Conservation (phyloP, 148 eudicot genomes). For the Diospyros kaki region DNA sequence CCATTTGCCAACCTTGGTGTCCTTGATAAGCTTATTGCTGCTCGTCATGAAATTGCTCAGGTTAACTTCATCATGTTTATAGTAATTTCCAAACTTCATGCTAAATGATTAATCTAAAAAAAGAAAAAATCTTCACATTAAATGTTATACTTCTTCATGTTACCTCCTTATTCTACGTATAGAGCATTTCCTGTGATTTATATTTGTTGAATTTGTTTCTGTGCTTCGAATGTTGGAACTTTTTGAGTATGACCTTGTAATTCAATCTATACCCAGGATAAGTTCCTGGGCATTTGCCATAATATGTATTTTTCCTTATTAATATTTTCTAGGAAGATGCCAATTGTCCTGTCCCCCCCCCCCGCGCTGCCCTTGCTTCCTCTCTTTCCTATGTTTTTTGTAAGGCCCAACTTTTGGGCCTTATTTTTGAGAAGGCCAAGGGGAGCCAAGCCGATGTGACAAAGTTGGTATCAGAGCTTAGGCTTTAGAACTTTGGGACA, state of each 20-base stretch:
- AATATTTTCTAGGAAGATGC: no score
- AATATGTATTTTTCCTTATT: neutral
- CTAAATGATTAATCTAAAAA: neutral
- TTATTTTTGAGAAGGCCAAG: no score
- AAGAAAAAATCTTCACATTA: neutral
- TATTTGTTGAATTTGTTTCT: slow-evolving; percentile 7
- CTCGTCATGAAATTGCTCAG: slow-evolving; percentile 94
- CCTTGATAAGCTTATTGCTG: slow-evolving; percentile 81
- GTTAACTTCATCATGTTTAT: slow-evolving; percentile 23
- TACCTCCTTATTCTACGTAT: neutral
- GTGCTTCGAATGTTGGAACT: neutral
- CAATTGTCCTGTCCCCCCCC: no score
- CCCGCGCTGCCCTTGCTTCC: no score
- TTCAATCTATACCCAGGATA: neutral
- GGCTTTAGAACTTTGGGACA: no score
- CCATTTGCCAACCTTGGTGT: slow-evolving; percentile 88
- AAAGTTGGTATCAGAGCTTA: no score
- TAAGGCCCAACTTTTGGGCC: no score
- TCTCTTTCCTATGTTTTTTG: no score
- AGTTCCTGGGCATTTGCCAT: neutral
- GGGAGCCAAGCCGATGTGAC: no score
- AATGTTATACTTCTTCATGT: neutral
- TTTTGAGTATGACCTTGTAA: neutral
- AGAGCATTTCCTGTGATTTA: neutral
- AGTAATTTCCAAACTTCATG: neutral